phyloP scores from a whole-genome alignment of 805 yeast genomes.

The Lipomyces anomalus region DNA sequence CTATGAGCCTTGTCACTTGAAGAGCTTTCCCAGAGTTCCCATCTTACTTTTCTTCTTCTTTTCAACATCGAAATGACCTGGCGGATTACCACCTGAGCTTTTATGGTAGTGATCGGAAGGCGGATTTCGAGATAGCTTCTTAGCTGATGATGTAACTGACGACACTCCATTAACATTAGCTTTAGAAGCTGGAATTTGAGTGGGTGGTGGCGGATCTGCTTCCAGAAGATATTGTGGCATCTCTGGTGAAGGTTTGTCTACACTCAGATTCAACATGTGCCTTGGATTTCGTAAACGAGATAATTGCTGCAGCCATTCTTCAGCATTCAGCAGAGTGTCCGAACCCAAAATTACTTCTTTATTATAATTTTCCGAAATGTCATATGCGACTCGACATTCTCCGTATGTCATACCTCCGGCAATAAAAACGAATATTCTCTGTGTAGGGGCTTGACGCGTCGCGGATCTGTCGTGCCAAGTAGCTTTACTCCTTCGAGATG shows the following conservation, averaged over 20 bases:
- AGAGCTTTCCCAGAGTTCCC: too few species aligned
- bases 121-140: conserved; percentile 15
- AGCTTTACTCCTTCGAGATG: conserved; percentile 17
- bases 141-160: conserved; percentile 3
- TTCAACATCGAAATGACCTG: conserved; percentile 20
- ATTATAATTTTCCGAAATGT: conserved; percentile 53
- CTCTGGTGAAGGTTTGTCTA: conserved; percentile 28
- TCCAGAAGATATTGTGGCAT: conserved; percentile 33
- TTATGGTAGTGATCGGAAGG: conserved; percentile 15
- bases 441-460: conserved; percentile 37
- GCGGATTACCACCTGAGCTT: conserved; percentile 16
- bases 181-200: not conserved
- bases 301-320: conserved; percentile 31
- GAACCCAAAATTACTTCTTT: conserved; percentile 79
- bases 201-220: conserved; percentile 23
- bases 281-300: conserved; percentile 29
- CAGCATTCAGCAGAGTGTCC: conserved; percentile 55
- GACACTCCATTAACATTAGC: not conserved
- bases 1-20: too few species aligned
- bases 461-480: conserved; percentile 16
- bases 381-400: conserved; percentile 72
- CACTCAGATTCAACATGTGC: conserved; percentile 29
- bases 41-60: conserved; percentile 13
- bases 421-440: conserved; percentile 69
- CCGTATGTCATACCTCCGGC: conserved; percentile 88